Base-by-base conservation (phyloP, 2,329 filamentous ascomycete genomes). In the Clonostachys byssicola region DNA sequence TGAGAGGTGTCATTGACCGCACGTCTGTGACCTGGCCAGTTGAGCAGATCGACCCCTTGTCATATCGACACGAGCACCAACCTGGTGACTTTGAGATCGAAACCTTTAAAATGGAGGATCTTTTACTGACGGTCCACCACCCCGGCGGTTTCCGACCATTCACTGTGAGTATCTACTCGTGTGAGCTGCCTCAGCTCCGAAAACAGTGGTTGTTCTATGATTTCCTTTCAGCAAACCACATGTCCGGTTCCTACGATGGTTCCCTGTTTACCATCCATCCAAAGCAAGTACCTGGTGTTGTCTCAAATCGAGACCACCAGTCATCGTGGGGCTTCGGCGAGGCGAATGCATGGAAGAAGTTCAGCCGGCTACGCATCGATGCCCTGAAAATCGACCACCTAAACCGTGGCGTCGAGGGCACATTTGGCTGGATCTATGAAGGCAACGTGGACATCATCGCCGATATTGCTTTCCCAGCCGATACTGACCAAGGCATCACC, bases 201-300 rank as follows among this genome's bases (percentile, higher is more conserved):
- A 97, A 96, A 61, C 92, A 95, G 60, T 99, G 91, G 88, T 77
- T 99, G 0, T 96, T 97, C 65, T 99, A 99, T 71, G 94, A 99
- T 65, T 95, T 99, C 56, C 71, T 99, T 30, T 94, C 89, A 1
- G 94, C 94, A 16, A 96, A 89, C 60, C 92, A 94, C 65, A 95
- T 97, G 82, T 96, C 90, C 12, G 94, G 94, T 2, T 94, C 91
- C 1, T 96, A 89, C 56, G 94, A 99, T 60, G 90, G 94, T 47
- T 97, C 94, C 0, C 77, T 99, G 4, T 99, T 99, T 65, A 97
- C 92, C 0, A 96, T 99, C 42, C 94, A 99, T 64, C 94, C 92
- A 5, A 83, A 91, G 16, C 94, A 97, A 66, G 86, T 89, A 6
- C 92, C 96, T 60, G 85, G 89, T 40, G 83, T 88, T 46, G 83